Conservation (phyloP, 768 basidiomycete species). For the Russula dissimulans region DNA sequence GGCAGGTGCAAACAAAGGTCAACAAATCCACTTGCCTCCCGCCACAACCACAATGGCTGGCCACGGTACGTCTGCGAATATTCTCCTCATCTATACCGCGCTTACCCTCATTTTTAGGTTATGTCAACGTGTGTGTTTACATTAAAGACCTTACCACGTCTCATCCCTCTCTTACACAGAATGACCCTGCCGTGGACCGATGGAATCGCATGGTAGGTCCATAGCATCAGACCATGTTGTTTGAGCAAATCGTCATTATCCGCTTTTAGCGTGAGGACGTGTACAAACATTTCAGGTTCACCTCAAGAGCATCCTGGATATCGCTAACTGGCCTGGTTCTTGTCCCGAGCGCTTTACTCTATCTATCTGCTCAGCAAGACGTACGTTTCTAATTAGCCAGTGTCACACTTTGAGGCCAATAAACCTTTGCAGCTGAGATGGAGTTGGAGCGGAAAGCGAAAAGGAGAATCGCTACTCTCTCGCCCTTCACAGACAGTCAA, state of each 20-base stretch:
- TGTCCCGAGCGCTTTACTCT: conserved; percentile 47
- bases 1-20: conserved; percentile 17
- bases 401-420: not conserved
- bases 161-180: conserved; percentile 23
- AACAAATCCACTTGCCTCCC: conserved; percentile 21
- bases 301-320: conserved; percentile 53
- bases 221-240: not conserved
- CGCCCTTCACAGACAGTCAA: conserved; percentile 11
- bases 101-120: conserved; percentile 32
- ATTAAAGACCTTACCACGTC: not conserved
- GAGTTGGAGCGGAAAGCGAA: conserved; percentile 46
- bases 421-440: conserved; percentile 36
- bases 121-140: conserved; percentile 40
- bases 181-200: conserved; percentile 46
- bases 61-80: conserved; percentile 39
- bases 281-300: conserved; percentile 80
- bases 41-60: conserved; percentile 43
- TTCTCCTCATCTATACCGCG: not conserved
- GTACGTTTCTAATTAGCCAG: conserved; percentile 24
- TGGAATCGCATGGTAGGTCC: conserved; percentile 50
- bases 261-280: conserved; percentile 62
- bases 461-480: conserved; percentile 32
- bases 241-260: conserved; percentile 3
- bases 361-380: conserved; percentile 35
- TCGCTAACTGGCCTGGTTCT: conserved; percentile 53